Conservation (phyloP, 2,329 filamentous ascomycete species). For the Colletotrichum noveboracense region DNA sequence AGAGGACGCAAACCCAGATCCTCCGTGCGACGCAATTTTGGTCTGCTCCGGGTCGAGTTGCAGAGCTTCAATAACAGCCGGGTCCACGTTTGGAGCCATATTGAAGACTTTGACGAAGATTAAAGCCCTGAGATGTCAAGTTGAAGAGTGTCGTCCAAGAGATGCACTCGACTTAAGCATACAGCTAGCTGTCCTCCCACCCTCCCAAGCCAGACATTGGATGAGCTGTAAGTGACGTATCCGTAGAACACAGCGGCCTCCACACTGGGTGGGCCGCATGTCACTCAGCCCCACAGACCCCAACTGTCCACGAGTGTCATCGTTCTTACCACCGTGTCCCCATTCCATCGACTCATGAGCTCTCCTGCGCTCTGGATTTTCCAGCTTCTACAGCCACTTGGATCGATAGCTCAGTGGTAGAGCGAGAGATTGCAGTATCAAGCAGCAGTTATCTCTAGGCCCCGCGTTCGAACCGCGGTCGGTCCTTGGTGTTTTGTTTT, state of each 20-base stretch:
- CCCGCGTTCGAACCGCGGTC: slow-evolving; percentile 23
- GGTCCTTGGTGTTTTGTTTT: slow-evolving; percentile 8
- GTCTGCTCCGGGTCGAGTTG: slow-evolving; percentile 59
- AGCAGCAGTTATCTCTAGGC: slow-evolving; percentile 15
- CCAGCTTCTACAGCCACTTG: background rate
- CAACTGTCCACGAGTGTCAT: background rate
- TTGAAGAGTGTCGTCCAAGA: background rate
- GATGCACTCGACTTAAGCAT: background rate
- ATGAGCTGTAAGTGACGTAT: slow-evolving; percentile 14
- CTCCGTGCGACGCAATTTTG: slow-evolving; percentile 64
- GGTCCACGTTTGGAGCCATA: slow-evolving; percentile 55
- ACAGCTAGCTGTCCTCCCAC: background rate
- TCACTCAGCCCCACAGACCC: background rate
- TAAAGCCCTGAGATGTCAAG: background rate
- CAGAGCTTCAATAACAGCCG: slow-evolving; percentile 66
- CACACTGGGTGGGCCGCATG: background rate
- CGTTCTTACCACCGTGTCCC: background rate
- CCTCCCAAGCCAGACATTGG: background rate
- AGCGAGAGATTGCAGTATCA: slow-evolving; percentile 20
- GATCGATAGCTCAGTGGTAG: slow-evolving; percentile 24
- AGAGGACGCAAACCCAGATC: slow-evolving; percentile 72
- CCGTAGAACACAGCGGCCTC: background rate
- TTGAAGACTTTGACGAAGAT: background rate
- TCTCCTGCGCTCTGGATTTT: fast-evolving
- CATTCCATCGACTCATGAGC: background rate